phyloP scores from a whole-genome alignment of 805 yeast genomes.

The Starmerella apicola region DNA sequence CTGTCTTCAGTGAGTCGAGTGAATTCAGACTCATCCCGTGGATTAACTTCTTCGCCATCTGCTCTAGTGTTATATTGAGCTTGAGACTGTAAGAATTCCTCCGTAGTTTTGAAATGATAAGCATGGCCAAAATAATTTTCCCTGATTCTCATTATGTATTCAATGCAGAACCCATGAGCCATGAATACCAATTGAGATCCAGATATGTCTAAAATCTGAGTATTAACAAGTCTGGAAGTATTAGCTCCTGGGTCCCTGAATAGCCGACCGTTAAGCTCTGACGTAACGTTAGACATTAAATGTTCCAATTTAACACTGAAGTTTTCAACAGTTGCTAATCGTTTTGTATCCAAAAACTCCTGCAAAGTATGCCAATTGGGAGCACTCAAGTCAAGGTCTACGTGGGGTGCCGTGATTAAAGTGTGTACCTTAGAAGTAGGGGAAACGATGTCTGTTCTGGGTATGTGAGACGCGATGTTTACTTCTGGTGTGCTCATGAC shows the following conservation, averaged over 20 bases:
- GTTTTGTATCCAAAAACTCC: constrained; percentile 50
- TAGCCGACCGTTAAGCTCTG: constrained; percentile 46
- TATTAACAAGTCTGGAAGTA: constrained; percentile 35
- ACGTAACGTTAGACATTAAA: constrained; percentile 34
- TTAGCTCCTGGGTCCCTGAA: constrained; percentile 17
- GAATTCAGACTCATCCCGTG: constrained; percentile 8
- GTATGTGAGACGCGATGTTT: constrained; percentile 38
- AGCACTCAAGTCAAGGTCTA: constrained; percentile 53
- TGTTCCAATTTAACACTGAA: constrained; percentile 56
- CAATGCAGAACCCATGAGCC: constrained; percentile 66
- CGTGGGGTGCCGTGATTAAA: constrained; percentile 34
- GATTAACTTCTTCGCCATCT: constrained; percentile 3
- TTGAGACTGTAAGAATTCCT: constrained; percentile 43
- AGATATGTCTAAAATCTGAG: constrained; percentile 48
- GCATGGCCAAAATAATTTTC: constrained; percentile 88
- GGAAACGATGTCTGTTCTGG: constrained; percentile 35
- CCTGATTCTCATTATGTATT: constrained; percentile 59
- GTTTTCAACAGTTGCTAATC: constrained; percentile 55
- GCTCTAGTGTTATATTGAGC: not conserved
- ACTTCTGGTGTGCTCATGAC: constrained; percentile 57
- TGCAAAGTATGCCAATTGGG: constrained; percentile 89
- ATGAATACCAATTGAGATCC: constrained; percentile 58
- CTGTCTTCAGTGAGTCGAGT: constrained; percentile 44
- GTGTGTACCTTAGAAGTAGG: constrained; percentile 20
- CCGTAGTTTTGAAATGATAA: constrained; percentile 71